Evolutionary conservation across 805 yeast genomes (phyloP), one percentile per base, ranked within the genome.

Genomic region (Lipomyces spencermartinsiae): DNA sequence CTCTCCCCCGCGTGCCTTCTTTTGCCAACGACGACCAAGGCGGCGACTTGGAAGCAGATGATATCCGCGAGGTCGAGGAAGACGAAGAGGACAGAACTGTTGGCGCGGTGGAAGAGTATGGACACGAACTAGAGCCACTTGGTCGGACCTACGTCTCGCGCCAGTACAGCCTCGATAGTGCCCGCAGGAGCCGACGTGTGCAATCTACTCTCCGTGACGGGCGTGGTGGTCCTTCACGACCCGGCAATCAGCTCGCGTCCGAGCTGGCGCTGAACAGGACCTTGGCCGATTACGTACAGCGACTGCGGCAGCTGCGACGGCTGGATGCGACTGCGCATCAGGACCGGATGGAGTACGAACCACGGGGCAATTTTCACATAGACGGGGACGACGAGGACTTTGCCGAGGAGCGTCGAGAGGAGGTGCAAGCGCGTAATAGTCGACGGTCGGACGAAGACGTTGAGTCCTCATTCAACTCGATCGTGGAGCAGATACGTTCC

Each of bases 251-350:
- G 51, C 25, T 62, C 6, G 59, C 62, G 19, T 61, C 71, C 6
- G 71, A 65, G 54, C 33, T 58, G 22, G 65, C 62, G 31, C 63
- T 64, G 22, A 68, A 65, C 61, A 55, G 67, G 46, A 46, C 71
- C 9, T 46, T 68, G 22, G 62, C 63, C 43, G 66, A 53, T 35
- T 68, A 65, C 29, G 71, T 65, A 22, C 65, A 63, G 54, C 69
- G 64, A 14, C 66, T 68, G 8, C 66, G 78, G 75, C 61, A 73
- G 74, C 39, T 65, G 73, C 29, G 74, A 77, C 37, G 75, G 75
- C 73, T 74, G 31, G 70, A 71, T 14, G 67, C 71, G 65, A 71
- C 62, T 37, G 69, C 73, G n/a, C 77, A 67, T 22, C 77, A 70
- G 16, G 77, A 71, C 14, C 74, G 62, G n/a, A 75, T 70, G 37